Conservation (phyloP, 2,329 filamentous ascomycete genomes). For the Phialophora macrospora region DNA sequence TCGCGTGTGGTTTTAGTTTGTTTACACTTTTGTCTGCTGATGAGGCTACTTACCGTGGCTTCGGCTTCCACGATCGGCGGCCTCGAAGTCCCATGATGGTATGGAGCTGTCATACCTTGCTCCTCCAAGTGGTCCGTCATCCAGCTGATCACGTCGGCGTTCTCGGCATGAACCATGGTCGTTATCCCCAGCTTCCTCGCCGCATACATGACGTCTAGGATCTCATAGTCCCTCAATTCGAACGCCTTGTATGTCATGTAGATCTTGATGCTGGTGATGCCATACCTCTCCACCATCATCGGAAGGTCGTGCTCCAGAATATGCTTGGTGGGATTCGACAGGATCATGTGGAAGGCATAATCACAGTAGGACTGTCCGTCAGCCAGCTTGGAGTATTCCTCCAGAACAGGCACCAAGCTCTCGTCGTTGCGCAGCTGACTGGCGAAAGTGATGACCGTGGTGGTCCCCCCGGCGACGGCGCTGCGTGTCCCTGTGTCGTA, state of each 20-base stretch:
- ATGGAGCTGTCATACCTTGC: constrained; percentile 39
- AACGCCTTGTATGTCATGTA: constrained; percentile 55
- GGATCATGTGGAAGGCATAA: constrained; percentile 58
- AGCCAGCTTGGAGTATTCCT: constrained; percentile 54
- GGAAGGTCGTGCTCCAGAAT: constrained; percentile 49
- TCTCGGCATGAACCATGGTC: constrained; percentile 47
- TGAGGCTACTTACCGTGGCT: too few species aligned
- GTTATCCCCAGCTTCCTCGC: too few species aligned
- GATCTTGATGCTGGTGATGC: constrained; percentile 54
- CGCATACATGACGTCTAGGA: constrained; percentile 51
- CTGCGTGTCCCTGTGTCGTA: constrained; percentile 58
- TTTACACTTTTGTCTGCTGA: constrained; percentile 36
- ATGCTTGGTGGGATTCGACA: constrained; percentile 42
- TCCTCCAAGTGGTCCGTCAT: constrained; percentile 30
- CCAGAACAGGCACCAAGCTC: constrained; percentile 54
- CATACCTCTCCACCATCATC: constrained; percentile 43
- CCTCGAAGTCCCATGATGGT: constrained; percentile 49
- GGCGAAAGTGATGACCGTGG: constrained; percentile 63
- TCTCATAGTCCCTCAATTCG: constrained; percentile 48
- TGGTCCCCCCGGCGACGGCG: constrained; percentile 63
- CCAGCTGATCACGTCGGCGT: constrained; percentile 50
- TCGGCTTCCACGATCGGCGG: constrained; percentile 38
- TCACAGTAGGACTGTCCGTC: constrained; percentile 58
- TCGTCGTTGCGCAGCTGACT: constrained; percentile 55
- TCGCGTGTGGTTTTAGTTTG: constrained; percentile 50